phyloP scores from a whole-genome alignment of 805 yeast genomes.

The Yamadazyma olivae region DNA sequence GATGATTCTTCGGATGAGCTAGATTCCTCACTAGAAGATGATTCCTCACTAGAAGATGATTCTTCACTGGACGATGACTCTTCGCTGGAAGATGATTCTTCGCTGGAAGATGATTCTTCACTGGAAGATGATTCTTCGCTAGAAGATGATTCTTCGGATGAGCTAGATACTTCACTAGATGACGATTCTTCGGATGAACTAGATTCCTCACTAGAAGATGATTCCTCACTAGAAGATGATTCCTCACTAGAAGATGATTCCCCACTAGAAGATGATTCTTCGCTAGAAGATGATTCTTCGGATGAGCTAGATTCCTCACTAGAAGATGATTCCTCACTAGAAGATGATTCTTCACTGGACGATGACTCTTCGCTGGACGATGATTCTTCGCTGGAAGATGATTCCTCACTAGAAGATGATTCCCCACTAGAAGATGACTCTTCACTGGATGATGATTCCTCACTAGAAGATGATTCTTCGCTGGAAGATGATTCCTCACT shows the following conservation, averaged over 20 bases:
- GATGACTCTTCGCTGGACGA: constrained; percentile 8
- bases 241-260: constrained; percentile 5
- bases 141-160: too few species aligned
- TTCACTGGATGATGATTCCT: constrained; percentile 1
- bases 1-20: background rate
- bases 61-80: constrained; percentile 2
- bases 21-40: constrained; percentile 6
- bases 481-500: background rate
- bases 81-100: constrained; percentile 6
- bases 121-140: constrained; percentile 2
- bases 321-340: constrained; percentile 1
- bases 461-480: constrained; percentile 5
- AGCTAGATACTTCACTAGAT: background rate
- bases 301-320: constrained; percentile 4
- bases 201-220: constrained; percentile 1
- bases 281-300: constrained; percentile 1
- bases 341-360: background rate
- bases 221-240: background rate
- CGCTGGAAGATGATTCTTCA: constrained; percentile 1
- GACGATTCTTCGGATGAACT: constrained; percentile 1
- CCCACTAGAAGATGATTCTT: constrained; percentile 1
- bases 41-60: constrained; percentile 1
- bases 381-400: constrained; percentile 1
- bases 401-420: constrained; percentile 2
- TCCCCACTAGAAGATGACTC: background rate